Conservation (phyloP, 164 flowering plant genomes). For the Stephania japonica region DNA sequence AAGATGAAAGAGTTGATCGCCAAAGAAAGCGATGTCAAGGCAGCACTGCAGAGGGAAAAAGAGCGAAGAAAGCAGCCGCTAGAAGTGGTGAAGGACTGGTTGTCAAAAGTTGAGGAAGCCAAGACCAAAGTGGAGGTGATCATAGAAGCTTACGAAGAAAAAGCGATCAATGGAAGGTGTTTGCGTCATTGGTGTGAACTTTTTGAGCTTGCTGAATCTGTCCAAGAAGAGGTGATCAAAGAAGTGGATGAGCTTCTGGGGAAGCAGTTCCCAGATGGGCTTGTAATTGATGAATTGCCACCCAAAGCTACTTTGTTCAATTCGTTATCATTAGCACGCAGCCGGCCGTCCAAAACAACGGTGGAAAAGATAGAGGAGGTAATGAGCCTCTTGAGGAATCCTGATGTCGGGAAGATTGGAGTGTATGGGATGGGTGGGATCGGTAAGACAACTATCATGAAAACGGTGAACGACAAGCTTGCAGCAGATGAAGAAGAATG, state of each 20-base stretch:
- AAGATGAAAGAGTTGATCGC: slow-evolving; percentile 6
- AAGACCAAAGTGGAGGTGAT: background rate
- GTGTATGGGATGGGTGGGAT: slow-evolving; percentile 18
- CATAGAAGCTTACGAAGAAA: background rate
- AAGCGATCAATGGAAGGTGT: slow-evolving; percentile 5
- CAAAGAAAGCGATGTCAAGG: slow-evolving; percentile 1
- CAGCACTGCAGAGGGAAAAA: background rate
- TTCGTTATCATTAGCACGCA: background rate
- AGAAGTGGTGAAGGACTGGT: slow-evolving; percentile 5
- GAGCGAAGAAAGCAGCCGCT: background rate
- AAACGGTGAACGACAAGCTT: slow-evolving; percentile 7
- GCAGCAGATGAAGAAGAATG: too few relatives aligned
- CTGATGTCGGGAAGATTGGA: slow-evolving; percentile 8
- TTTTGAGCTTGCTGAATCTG: background rate
- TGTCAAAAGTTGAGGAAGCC: slow-evolving; percentile 7
- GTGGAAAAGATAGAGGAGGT: background rate
- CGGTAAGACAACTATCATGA: slow-evolving; percentile 18
- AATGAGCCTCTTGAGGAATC: slow-evolving; percentile 3
- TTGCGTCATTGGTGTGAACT: background rate
- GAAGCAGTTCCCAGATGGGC: background rate
- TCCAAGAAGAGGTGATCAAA: background rate
- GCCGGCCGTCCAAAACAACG: slow-evolving; percentile 3
- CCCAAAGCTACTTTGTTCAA: background rate
- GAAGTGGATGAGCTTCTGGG: slow-evolving; percentile 6
- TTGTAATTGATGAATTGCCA: background rate